A percentile compares a stretch with the other conserved stretches of the same genome.
Conservation (phyloP, 1,139 yeast genomes). For the Wickerhamiella infanticola region DNA sequence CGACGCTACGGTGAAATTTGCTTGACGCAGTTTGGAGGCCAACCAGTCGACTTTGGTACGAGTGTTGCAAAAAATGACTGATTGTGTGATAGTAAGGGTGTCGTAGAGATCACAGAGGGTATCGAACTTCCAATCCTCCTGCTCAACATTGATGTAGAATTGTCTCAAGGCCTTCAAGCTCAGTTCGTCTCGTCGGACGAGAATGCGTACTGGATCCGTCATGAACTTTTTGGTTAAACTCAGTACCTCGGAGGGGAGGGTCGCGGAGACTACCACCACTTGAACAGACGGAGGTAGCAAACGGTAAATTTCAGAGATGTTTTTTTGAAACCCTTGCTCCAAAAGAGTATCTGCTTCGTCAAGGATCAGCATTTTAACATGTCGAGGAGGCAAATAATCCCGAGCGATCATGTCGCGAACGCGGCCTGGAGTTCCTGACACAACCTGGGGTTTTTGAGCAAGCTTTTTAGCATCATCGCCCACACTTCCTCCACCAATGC, state of each 20-base stretch:
- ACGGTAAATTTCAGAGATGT: conserved; percentile 77
- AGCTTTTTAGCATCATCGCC: conserved; percentile 66
- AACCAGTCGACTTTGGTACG: conserved; percentile 88
- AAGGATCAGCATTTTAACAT: conserved; percentile 64
- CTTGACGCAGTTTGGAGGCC: conserved; percentile 54
- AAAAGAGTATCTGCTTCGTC: conserved; percentile 94
- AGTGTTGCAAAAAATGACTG: conserved; percentile 91
- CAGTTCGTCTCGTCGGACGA: conserved; percentile 81
- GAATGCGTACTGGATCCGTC: conserved; percentile 77
- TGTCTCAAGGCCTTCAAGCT: conserved; percentile 84
- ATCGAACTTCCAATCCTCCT: conserved; percentile 93
- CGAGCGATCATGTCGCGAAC: conserved; percentile 79
- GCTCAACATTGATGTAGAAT: conserved; percentile 69
- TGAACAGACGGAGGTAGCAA: conserved; percentile 68
- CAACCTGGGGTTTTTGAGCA: conserved; percentile 64
- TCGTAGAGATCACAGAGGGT: conserved; percentile 87
- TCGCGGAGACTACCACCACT: conserved; percentile 90
- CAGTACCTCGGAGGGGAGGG: conserved; percentile 71
- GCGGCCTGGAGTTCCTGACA: conserved; percentile 95
- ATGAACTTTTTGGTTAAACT: conserved; percentile 79
- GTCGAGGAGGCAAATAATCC: conserved; percentile 47
- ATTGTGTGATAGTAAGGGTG: conserved; percentile 87
- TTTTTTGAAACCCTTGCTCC: conserved; percentile 84
- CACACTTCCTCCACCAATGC: conserved; percentile 83
- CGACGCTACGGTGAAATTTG: conserved; percentile 77